Evolutionary conservation across 257 asterid species (phyloP).

Genomic region (Cynanchum wilfordii): DNA sequence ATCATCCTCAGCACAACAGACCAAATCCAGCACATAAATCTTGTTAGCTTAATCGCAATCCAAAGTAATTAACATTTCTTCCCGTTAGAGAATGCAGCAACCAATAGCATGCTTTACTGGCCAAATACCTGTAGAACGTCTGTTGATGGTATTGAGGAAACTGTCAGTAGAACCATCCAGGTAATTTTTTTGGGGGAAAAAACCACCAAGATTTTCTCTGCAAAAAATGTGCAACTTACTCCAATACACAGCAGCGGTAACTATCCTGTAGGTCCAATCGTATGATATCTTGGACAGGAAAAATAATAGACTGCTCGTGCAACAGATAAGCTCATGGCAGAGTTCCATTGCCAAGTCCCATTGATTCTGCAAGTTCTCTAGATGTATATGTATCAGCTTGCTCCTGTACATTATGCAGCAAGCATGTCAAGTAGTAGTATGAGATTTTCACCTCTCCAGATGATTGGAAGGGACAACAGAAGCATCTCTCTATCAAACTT

Average conservation of each 20-base stretch:
- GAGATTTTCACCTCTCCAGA: constrained; percentile 9
- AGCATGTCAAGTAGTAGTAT: constrained; percentile 11
- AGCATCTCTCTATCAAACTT: constrained; percentile 1
- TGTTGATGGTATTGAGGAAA: background rate
- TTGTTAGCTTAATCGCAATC: constrained; percentile 11
- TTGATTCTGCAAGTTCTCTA: constrained; percentile 76
- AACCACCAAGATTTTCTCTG: background rate
- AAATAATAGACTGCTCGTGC: constrained; percentile 11
- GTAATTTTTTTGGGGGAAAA: too few relatives aligned
- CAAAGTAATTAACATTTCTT: background rate
- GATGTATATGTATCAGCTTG: constrained; percentile 83
- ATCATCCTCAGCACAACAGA: constrained; percentile 1
- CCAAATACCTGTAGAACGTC: background rate
- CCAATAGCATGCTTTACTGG: background rate
- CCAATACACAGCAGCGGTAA: background rate
- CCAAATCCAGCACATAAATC: constrained; percentile 2
- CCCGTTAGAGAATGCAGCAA: background rate
- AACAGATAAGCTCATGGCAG: constrained; percentile 44
- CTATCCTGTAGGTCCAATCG: constrained; percentile 9
- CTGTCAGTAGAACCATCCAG: constrained; percentile 4
- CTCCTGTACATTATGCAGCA: constrained; percentile 49
- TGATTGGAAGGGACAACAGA: background rate
- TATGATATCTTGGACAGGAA: constrained; percentile 10
- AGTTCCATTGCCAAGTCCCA: constrained; percentile 75
- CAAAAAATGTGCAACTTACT: background rate